phyloP scores from a whole-genome alignment of 345 rosid genomes.

The Brassica cretica region DNA sequence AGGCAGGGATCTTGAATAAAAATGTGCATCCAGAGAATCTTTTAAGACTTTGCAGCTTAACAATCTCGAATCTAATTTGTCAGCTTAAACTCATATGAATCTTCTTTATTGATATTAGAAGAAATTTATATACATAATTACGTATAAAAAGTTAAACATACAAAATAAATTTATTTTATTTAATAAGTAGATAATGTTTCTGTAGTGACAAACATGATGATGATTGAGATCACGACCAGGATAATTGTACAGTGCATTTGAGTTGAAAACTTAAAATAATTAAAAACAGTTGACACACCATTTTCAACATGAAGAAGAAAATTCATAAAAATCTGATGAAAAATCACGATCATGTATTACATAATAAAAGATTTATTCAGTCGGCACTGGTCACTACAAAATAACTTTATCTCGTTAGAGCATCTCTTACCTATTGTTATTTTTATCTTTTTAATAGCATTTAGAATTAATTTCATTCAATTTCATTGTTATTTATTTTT shows the following conservation, averaged over 20 bases:
- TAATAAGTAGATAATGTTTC: slow-evolving; percentile 9
- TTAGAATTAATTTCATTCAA: no score
- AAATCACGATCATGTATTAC: slow-evolving; percentile 21
- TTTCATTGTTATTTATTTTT: no score
- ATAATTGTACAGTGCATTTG: slow-evolving; percentile 27
- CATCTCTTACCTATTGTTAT: no score
- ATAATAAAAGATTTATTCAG: slow-evolving; percentile 19
- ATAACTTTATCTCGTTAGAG: not conserved
- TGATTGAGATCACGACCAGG: slow-evolving; percentile 29
- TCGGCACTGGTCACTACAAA: slow-evolving; percentile 30
- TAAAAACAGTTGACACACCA: slow-evolving; percentile 35
- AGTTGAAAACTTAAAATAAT: slow-evolving; percentile 24
- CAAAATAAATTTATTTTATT: not conserved
- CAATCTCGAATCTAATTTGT: slow-evolving; percentile 1
- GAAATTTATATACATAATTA: not conserved
- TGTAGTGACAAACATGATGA: slow-evolving; percentile 41
- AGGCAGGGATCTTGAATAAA: not conserved
- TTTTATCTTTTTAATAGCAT: no score
- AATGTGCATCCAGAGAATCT: slow-evolving; percentile 2
- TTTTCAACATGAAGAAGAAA: slow-evolving; percentile 27
- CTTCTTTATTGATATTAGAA: not conserved
- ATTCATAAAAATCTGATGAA: slow-evolving; percentile 14
- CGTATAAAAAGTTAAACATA: not conserved
- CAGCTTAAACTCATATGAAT: slow-evolving; percentile 4
- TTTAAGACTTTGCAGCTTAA: not conserved